These are phyloP conservation scores for Metarhizium humberi DNA, from an alignment of 2,329 filamentous ascomycete species.

Conservation along the genomic window DNA sequence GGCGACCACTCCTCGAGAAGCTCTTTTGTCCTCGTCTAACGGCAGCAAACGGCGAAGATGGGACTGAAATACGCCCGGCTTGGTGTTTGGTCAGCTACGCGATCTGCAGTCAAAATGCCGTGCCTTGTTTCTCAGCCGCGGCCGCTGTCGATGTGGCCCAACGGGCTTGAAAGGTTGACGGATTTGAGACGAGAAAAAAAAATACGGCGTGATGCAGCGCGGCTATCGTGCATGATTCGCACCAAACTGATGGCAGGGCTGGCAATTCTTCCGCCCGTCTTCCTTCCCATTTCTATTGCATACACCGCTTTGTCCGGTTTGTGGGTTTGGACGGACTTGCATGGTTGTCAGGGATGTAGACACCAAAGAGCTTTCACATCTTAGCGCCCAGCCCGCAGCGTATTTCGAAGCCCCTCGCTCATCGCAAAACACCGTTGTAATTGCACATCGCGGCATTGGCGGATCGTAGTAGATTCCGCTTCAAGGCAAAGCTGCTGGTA, in stretches of 20 bases:
- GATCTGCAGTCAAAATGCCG: not conserved
- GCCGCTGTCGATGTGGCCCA: not conserved
- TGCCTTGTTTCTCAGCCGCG: not conserved
- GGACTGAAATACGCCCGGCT: not conserved
- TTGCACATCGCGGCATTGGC: not conserved
- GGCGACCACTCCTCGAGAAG: not conserved
- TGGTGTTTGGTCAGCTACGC: not conserved
- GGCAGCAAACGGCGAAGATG: not conserved
- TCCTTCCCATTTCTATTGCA: not conserved
- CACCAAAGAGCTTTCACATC: conserved; percentile 10
- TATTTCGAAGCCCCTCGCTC: not conserved
- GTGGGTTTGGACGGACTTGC: not conserved
- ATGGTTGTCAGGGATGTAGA: conserved; percentile 1
- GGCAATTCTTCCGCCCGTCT: not conserved
- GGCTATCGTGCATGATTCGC: not conserved
- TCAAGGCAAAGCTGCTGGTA: not conserved
- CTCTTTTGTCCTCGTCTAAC: not conserved
- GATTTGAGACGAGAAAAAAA: not conserved
- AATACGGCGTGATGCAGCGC: not conserved
- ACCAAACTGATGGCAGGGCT: not conserved
- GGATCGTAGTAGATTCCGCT: not conserved
- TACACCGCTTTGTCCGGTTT: not conserved
- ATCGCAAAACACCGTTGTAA: conserved; percentile 6
- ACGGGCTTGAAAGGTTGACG: not conserved
- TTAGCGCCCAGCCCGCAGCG: conserved; percentile 15